A percentile compares a stretch with the other conserved stretches of the same genome.
Conservation (phyloP, 2,329 filamentous ascomycete genomes). For the Curvularia hawaiiensis region DNA sequence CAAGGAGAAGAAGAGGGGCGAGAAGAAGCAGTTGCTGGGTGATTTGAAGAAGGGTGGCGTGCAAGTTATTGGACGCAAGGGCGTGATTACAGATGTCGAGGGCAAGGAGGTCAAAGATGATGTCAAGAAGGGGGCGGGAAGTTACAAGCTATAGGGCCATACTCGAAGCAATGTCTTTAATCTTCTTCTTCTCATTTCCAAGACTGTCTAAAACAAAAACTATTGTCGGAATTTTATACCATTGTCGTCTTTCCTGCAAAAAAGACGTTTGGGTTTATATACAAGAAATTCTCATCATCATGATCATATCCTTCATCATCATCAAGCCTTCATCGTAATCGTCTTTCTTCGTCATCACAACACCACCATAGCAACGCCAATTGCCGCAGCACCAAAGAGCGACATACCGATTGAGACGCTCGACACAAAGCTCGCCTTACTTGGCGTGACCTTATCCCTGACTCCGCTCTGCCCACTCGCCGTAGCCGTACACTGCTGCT, state of each 20-base stretch:
- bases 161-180: neutral
- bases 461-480: conserved; percentile 35
- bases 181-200: neutral
- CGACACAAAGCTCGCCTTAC: conserved; percentile 37
- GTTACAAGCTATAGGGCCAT: conserved; percentile 39
- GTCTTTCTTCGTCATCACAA: conserved; percentile 29
- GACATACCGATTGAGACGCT: conserved; percentile 39
- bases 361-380: conserved; percentile 48
- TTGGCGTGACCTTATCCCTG: conserved; percentile 45
- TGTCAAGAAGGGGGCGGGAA: conserved; percentile 36
- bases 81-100: conserved; percentile 81
- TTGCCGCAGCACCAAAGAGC: conserved; percentile 32
- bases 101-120: conserved; percentile 69
- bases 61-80: conserved; percentile 89
- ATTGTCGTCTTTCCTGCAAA: neutral
- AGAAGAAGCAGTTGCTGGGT: conserved; percentile 64
- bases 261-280: neutral
- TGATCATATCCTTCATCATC: neutral
- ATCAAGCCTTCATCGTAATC: neutral
- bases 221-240: neutral
- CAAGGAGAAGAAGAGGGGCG: conserved; percentile 62
- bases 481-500: conserved; percentile 46
- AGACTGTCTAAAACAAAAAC: neutral
- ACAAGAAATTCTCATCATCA: neutral
- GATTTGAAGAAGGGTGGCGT: conserved; percentile 84